These are phyloP conservation scores for Rubus parviflorus DNA, from an alignment of 306 rosid species.

Conservation along the genomic window DNA sequence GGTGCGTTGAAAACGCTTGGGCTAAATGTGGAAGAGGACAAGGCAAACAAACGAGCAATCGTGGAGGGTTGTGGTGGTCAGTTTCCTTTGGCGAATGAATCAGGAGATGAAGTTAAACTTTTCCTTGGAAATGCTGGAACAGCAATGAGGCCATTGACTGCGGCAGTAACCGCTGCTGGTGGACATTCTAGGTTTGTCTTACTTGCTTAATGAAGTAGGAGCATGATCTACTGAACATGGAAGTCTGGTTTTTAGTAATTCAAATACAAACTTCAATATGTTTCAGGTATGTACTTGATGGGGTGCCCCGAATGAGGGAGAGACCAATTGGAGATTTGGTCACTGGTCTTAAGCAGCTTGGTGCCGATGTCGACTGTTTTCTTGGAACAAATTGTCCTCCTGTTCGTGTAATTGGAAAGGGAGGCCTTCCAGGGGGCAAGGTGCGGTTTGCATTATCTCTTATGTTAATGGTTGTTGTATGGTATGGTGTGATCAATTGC, in stretches of 20 bases:
- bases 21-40: conserved; percentile 75
- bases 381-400: conserved; percentile 99
- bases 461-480: not conserved
- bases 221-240: not conserved
- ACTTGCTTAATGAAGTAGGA: conserved; percentile 11
- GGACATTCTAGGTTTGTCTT: conserved; percentile 71
- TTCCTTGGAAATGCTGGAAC: conserved; percentile 99
- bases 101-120: conserved; percentile 71
- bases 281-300: conserved; percentile 90
- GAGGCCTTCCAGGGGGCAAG: conserved; percentile 99
- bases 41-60: conserved; percentile 63
- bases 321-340: conserved; percentile 98
- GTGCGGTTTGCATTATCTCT: conserved; percentile 41
- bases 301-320: conserved; percentile 99
- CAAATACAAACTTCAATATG: conserved; percentile 15
- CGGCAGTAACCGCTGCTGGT: conserved; percentile 93
- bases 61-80: conserved; percentile 92
- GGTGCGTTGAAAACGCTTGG: conserved; percentile 88
- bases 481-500: not conserved
- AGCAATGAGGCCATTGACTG: conserved; percentile 98
- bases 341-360: conserved; percentile 92
- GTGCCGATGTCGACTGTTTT: conserved; percentile 84
- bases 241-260: not conserved
- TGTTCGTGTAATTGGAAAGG: conserved; percentile 84
- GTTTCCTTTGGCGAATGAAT: conserved; percentile 63